These are phyloP conservation scores for Diaporthe humulicola DNA, from an alignment of 2,329 filamentous ascomycete species.

Conservation along the genomic window DNA sequence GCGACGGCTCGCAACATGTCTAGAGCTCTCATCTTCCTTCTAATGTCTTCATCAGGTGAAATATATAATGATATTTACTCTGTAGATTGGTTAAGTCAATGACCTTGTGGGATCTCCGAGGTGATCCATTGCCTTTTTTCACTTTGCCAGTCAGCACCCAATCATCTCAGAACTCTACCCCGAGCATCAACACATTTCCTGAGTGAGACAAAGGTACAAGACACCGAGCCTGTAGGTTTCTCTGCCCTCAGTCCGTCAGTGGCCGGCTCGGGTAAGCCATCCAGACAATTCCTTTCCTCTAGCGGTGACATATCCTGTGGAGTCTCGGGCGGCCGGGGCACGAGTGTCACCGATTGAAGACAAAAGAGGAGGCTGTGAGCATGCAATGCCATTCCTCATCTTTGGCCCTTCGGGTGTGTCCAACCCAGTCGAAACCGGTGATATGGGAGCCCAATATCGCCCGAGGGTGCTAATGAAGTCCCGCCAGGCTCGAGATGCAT, in stretches of 20 bases:
- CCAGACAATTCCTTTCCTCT: constrained; percentile 31
- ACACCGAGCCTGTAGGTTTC: constrained; percentile 36
- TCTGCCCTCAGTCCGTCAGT: constrained; percentile 21
- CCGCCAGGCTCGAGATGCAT: neutral
- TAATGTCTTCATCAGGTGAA: too few relatives aligned
- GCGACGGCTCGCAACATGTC: neutral
- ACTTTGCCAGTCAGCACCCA: neutral
- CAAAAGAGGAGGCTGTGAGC: neutral
- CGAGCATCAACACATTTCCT: neutral
- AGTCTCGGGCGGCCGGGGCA: constrained; percentile 23
- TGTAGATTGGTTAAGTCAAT: neutral
- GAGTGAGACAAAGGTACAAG: constrained; percentile 35
- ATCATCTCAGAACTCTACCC: neutral
- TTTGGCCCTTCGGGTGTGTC: too few relatives aligned
- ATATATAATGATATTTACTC: neutral
- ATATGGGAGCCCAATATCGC: neutral
- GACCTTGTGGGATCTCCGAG: too few relatives aligned
- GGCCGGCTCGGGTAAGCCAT: constrained; percentile 37
- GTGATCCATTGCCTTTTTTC: too few relatives aligned
- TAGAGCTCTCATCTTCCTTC: too few relatives aligned
- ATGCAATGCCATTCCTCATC: neutral
- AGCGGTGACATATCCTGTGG: constrained; percentile 30
- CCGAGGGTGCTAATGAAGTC: neutral
- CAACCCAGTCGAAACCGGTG: neutral
- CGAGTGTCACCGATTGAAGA: constrained; percentile 14